Conservation (phyloP, 2,329 filamentous ascomycete genomes). For the Botrytis aclada region DNA sequence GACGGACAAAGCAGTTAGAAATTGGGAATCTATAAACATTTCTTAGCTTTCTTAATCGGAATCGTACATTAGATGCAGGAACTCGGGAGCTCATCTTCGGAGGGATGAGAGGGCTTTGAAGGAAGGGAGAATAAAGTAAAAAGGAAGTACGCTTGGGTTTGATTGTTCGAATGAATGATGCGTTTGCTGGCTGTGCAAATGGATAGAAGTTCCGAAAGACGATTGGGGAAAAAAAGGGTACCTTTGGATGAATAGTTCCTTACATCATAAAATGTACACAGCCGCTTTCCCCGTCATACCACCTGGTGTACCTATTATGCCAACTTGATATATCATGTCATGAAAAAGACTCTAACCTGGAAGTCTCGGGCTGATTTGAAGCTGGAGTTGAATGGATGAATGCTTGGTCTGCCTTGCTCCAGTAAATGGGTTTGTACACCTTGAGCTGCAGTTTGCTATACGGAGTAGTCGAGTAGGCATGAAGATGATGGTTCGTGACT, state of each 20-base stretch:
- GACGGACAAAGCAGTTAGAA: not conserved
- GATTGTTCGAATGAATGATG: not conserved
- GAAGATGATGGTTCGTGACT: not conserved
- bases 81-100: constrained; percentile 1
- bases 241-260: not conserved
- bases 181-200: constrained; percentile 10
- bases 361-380: constrained; percentile 6
- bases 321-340: not conserved
- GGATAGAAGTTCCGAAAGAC: not conserved
- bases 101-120: constrained; percentile 5
- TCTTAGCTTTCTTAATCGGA: not conserved
- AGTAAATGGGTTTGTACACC: constrained; percentile 5
- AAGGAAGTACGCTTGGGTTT: not conserved
- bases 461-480: not conserved
- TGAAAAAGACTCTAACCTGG: not conserved
- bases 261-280: constrained; percentile 6
- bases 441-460: not conserved
- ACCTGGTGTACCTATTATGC: no score
- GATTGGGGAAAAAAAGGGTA: not conserved
- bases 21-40: not conserved
- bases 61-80: not conserved
- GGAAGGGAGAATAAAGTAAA: constrained; percentile 2
- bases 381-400: not conserved
- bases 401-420: constrained; percentile 16
- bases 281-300: constrained; percentile 4